Percentiles rank a stretch among this genome's conserved stretches.
Conservation (phyloP, 2,329 filamentous ascomycete species). For the Aspergillus intermedius region DNA sequence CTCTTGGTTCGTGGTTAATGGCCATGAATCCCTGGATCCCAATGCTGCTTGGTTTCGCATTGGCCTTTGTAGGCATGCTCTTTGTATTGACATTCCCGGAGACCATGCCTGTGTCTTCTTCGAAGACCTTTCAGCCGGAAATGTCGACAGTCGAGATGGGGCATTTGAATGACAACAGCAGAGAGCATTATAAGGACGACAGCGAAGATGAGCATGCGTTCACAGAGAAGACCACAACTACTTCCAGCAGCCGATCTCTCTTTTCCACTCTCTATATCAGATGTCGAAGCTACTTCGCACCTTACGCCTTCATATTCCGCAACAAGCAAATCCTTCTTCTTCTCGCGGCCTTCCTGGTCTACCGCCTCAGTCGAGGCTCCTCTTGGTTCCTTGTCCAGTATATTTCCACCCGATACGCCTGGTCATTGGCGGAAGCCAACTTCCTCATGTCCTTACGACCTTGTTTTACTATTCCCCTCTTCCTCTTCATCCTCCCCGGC, state of each 20-base stretch:
- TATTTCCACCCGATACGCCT: slow-evolving; percentile 46
- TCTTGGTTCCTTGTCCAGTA: slow-evolving; percentile 46
- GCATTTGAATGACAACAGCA: slow-evolving; percentile 15
- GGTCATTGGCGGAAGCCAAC: slow-evolving; percentile 41
- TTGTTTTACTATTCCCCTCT: slow-evolving; percentile 41
- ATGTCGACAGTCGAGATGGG: slow-evolving; percentile 22
- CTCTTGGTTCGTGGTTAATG: slow-evolving; percentile 37
- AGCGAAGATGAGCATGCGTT: slow-evolving; percentile 1
- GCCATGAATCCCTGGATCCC: slow-evolving; percentile 35
- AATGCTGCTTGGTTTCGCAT: slow-evolving; percentile 28
- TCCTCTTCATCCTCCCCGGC: slow-evolving; percentile 41
- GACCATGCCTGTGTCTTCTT: slow-evolving; percentile 25
- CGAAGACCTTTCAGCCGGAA: background rate
- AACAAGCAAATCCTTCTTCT: slow-evolving; percentile 38
- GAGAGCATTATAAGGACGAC: slow-evolving; percentile 10
- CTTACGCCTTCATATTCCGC: slow-evolving; percentile 36
- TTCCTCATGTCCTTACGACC: slow-evolving; percentile 43
- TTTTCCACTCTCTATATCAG: slow-evolving; percentile 11
- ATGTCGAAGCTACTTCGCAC: slow-evolving; percentile 25
- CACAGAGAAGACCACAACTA: slow-evolving; percentile 9
- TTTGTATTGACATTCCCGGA: slow-evolving; percentile 33
- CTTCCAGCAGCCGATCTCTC: slow-evolving; percentile 8
- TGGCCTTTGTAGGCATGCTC: slow-evolving; percentile 27
- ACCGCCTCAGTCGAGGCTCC: slow-evolving; percentile 43
- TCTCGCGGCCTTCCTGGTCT: slow-evolving; percentile 43